Evolutionary conservation across 202 grass and related monocot species (phyloP).

Genomic region (Brachypodium distachyon): DNA sequence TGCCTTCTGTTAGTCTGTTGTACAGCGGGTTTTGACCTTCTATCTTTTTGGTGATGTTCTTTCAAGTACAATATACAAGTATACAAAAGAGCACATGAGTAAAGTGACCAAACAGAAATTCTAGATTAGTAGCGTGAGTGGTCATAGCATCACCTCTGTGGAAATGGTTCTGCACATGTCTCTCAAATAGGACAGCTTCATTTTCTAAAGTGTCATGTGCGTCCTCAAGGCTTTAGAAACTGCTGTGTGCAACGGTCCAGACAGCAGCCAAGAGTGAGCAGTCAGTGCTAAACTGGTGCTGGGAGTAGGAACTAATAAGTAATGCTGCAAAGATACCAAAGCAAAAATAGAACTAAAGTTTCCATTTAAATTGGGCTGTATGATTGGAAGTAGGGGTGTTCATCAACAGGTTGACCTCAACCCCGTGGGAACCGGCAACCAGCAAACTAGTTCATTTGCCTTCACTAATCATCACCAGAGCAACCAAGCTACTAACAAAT

Average conservation of each 20-base stretch:
- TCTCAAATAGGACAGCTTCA: not conserved
- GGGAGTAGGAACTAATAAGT: not conserved
- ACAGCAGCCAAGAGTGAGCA: not conserved
- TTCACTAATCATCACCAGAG: no score
- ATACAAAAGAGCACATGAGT: not conserved
- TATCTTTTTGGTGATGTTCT: not conserved
- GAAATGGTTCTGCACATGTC: not conserved
- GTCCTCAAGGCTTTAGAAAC: not conserved
- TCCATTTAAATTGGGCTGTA: not conserved
- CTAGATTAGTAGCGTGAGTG: slow-evolving; percentile 1
- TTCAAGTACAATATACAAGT: not conserved
- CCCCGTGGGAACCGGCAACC: no score
- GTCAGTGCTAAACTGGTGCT: not conserved
- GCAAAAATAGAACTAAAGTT: not conserved
- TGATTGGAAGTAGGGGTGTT: no score
- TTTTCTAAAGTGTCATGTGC: not conserved
- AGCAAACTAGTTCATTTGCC: no score
- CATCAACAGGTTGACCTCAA: no score
- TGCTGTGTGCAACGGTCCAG: not conserved
- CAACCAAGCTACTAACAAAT: no score
- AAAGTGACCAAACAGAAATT: not conserved
- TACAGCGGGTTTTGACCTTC: not conserved
- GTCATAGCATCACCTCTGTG: not conserved
- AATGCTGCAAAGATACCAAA: not conserved
- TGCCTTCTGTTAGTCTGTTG: not conserved